These are phyloP conservation scores for Salvia splendens DNA, from an alignment of 257 asterid species.

Conservation along the genomic window DNA sequence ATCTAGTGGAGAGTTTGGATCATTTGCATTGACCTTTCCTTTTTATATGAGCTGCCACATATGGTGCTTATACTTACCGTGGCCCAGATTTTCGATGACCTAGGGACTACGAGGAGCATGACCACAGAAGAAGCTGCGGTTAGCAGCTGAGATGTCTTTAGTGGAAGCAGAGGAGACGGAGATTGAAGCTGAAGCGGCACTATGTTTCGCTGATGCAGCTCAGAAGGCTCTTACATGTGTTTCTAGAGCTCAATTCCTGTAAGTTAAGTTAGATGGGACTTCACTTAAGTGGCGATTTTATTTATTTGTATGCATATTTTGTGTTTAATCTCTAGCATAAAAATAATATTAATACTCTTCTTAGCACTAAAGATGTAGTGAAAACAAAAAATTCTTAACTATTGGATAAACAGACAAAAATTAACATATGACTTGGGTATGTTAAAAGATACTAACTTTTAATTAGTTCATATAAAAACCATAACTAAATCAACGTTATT, in stretches of 20 bases:
- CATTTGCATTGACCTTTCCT: too few species aligned
- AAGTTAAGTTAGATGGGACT: not conserved
- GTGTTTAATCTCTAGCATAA: too few species aligned
- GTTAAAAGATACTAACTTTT: too few species aligned
- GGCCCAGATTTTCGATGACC: constrained; percentile 72
- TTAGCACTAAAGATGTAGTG: too few species aligned
- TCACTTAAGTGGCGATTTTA: not conserved
- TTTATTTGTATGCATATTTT: not conserved
- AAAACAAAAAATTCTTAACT: too few species aligned
- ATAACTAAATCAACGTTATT: too few species aligned
- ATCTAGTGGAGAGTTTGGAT: too few species aligned
- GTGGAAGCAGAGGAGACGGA: constrained; percentile 90
- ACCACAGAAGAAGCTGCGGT: constrained; percentile 73
- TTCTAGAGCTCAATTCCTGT: not conserved
- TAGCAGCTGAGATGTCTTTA: constrained; percentile 75
- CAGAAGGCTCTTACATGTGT: constrained; percentile 41
- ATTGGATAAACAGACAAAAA: too few species aligned
- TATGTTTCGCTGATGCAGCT: constrained; percentile 79
- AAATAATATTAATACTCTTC: too few species aligned
- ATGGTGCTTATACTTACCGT: constrained; percentile 51
- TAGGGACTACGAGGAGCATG: constrained; percentile 73
- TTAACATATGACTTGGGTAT: too few species aligned
- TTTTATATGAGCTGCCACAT: too few species aligned
- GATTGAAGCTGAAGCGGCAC: constrained; percentile 85
- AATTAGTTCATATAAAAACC: too few species aligned